Base-by-base conservation (phyloP, 2,329 filamentous ascomycete species). In the Cladophialophora psammophila region DNA sequence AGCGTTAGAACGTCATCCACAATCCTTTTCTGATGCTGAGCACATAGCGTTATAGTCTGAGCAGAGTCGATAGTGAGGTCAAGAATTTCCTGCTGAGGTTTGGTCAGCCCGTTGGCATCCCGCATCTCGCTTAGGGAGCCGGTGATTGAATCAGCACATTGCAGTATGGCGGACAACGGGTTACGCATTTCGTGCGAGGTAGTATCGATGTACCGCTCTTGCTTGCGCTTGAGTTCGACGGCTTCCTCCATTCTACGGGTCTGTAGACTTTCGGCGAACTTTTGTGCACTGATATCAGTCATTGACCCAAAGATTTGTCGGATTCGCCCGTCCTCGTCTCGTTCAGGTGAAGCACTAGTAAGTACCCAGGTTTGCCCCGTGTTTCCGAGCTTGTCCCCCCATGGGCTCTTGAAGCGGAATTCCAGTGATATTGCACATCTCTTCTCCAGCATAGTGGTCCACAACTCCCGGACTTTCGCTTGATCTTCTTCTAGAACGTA, bases 261-360 rank as follows among this genome's bases (percentile, higher is more conserved):
- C 77, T 96, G 91, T 38, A 93, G 88, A 55, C 90, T 88, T 77
- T 96, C 92, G 0, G 92, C 92, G 83, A 90, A 90, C 76, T 96
- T 96, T 76, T 95, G 91, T 62, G 91, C 87, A 18, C 90, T 93
- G 70, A 96, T 96, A 74, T 96, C 92, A 0, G 92, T 94, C 60
- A 96, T 90, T 5, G 76, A 74, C 4, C 84, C 84, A 69, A 86
- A 86, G 12, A 86, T 81, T 63, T 81, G 82, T 75, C 85, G 85
- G 32, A 86, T 76, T 58, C 76, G 78, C 2, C 83, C 84, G 60
- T 81, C 78, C 12, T 80, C 77, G 64, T 84, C 79, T 60, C 80
- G 82, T 70, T 86, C 84, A 0, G 84, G 84, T 56, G 84, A 86
- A 1, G 82, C 83, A 57, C 79, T 83, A 69, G 85, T 85, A 3